Conservation (phyloP, 2,329 filamentous ascomycete genomes). For the Colletotrichum falcatum region DNA sequence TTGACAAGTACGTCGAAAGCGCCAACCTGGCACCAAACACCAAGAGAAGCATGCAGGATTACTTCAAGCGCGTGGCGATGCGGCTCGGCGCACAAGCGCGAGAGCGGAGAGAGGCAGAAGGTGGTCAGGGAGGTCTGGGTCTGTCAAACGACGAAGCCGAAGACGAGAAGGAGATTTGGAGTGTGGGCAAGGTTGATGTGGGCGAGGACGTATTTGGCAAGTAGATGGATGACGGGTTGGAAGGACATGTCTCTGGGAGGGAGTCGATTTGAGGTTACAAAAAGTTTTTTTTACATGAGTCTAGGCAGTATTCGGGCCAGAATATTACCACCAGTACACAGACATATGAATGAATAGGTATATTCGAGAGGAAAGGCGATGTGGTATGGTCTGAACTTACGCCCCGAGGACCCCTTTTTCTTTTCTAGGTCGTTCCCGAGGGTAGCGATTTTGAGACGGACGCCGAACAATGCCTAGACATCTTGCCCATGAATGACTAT, state of each 20-base stretch:
- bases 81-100: conserved; percentile 87
- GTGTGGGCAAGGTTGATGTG: conserved; percentile 89
- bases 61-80: conserved; percentile 93
- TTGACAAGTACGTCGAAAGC: conserved; percentile 88
- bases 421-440: neutral
- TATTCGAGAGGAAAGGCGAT: neutral
- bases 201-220: conserved; percentile 69
- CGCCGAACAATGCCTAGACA: no score
- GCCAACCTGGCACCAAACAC: conserved; percentile 75
- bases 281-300: conserved; percentile 9
- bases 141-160: conserved; percentile 91
- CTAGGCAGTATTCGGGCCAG: neutral
- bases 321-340: neutral
- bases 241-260: conserved; percentile 29
- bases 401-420: neutral
- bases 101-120: conserved; percentile 91
- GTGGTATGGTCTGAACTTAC: neutral
- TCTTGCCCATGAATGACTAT: no score
- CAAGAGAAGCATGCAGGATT: conserved; percentile 94
- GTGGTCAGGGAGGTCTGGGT: conserved; percentile 86
- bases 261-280: conserved; percentile 38
- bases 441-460: no score
- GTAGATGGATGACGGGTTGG: neutral
- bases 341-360: no score
- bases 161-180: conserved; percentile 96